Conservation (phyloP, 106 monocot species). For the Platanthera zijinensis region DNA sequence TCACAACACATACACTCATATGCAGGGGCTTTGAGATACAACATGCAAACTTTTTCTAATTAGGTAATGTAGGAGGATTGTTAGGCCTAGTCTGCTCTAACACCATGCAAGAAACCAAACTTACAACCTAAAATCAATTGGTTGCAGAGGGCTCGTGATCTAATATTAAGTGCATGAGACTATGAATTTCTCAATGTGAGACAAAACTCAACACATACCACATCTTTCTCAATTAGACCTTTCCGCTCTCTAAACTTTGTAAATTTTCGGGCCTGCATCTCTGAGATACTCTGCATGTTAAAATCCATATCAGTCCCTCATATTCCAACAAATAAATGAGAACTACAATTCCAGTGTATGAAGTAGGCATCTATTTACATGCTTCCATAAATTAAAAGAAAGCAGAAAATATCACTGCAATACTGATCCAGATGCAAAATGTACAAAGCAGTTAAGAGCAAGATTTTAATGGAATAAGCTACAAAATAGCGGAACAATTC, state of each 20-base stretch:
- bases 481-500: background rate
- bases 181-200: too few species aligned
- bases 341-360: background rate
- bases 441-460: background rate
- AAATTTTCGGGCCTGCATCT: slow-evolving; percentile 80
- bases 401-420: background rate
- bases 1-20: too few species aligned
- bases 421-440: background rate
- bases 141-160: too few species aligned
- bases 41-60: too few species aligned
- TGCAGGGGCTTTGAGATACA: too few species aligned
- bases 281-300: slow-evolving; percentile 61
- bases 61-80: too few species aligned
- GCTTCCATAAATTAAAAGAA: background rate
- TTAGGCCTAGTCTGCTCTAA: too few species aligned
- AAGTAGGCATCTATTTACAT: background rate
- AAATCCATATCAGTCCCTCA: background rate
- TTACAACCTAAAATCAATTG: too few species aligned
- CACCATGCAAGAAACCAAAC: too few species aligned
- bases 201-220: slow-evolving; percentile 27
- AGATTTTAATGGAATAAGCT: background rate
- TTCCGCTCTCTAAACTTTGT: slow-evolving; percentile 88
- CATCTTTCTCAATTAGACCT: slow-evolving; percentile 95
- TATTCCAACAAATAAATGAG: background rate
- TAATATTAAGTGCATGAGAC: too few species aligned